Base-by-base conservation (phyloP, 192 early-diverging fungal genomes). In the Coemansia sp. region DNA sequence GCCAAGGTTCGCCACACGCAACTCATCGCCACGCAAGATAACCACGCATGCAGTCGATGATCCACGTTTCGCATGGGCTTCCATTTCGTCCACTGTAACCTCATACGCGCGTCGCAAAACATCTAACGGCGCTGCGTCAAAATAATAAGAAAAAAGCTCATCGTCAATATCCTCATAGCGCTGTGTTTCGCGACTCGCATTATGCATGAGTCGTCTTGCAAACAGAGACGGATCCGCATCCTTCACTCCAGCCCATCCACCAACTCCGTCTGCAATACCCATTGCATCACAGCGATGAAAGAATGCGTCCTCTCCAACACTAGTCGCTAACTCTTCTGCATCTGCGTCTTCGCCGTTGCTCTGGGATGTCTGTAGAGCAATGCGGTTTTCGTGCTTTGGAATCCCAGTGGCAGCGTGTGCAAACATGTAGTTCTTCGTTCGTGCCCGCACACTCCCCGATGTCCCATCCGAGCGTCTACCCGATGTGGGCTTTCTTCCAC, bases 211-310 rank as follows among this genome's bases (percentile, higher is more conserved):
- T 64, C 93, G 91, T 49, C 91, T 86, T 19, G 94, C 90, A 82
- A 91, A 98, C 27, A 95, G 78, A 18, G 94, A 91, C 44, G 97
- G 90, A 64, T 98, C 90, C 0, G 94, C 94, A 48, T 90, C 79
- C 71, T 81, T 77, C 38, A 85, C 85, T 5, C 92, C 85, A 24
- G 84, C 76, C 97, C 97, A 98, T 25, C 95, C 95, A 27, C 97
- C 95, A 9, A 98, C 95, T 5, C 97, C 97, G 65, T 96, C 94
- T 6, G 94, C 93, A 5, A 97, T 94, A 18, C 96, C 94, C 21
- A 98, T 65, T 3, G 92, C 86, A 67, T 98, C 94, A 22, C 85
- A 67, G 56, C 95, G 85, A 53, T 79, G 69, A 67, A 98, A 98
- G 70, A 92, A 98, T 5, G 94, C 91, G 69, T 98, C 97, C 76